These are phyloP conservation scores for Bryopsis sp. DNA, from an alignment of 139 green algal genomes.

Conservation along the genomic window DNA sequence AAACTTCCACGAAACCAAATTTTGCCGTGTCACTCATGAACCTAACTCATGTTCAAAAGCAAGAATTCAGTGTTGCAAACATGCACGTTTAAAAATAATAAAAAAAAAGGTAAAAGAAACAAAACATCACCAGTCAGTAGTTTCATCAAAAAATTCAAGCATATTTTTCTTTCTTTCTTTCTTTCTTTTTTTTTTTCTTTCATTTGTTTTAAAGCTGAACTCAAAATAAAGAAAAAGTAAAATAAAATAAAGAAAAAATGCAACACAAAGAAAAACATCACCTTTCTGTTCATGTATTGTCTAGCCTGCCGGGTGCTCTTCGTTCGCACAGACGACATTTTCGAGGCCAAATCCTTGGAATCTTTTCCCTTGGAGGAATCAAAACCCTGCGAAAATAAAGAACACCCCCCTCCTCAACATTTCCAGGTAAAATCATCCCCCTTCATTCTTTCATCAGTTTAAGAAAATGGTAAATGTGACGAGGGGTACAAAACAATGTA, in stretches of 20 bases:
- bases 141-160: too few species aligned
- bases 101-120: too few species aligned
- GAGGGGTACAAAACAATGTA: too few species aligned
- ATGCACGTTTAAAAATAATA: neutral
- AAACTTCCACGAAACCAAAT: neutral
- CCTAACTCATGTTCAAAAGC: neutral
- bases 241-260: neutral
- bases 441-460: too few species aligned
- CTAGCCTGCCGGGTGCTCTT: conserved; percentile 61
- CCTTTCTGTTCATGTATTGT: conserved; percentile 89
- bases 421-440: too few species aligned
- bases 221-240: neutral
- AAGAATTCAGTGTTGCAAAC: neutral
- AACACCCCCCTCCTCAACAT: too few species aligned
- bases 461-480: too few species aligned
- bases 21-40: neutral
- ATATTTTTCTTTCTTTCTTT: neutral
- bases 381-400: conserved; percentile 37
- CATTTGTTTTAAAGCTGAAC: neutral
- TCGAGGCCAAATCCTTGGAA: conserved; percentile 59
- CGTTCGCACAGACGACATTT: conserved; percentile 50
- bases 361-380: conserved; percentile 68
- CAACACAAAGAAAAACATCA: neutral
- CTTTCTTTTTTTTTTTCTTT: neutral
- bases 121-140: too few species aligned